phyloP scores from a whole-genome alignment of 2,329 filamentous ascomycete genomes.

The Trichoderma endophyticum region DNA sequence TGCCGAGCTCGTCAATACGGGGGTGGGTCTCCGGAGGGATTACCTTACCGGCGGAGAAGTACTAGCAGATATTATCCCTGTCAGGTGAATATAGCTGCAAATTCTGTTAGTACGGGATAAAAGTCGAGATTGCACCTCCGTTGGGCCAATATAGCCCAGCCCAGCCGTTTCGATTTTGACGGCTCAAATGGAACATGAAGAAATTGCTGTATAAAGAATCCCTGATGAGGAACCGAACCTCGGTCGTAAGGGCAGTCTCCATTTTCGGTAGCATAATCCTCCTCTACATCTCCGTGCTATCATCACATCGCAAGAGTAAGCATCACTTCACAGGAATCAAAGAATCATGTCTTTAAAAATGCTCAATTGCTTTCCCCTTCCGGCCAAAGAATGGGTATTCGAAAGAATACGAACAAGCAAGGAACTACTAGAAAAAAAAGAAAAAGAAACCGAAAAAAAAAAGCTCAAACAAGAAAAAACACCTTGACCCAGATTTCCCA shows the following conservation, averaged over 20 bases:
- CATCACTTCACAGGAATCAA: neutral
- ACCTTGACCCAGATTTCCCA: neutral
- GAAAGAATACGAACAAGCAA: neutral
- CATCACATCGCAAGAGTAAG: neutral
- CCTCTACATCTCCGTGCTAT: neutral
- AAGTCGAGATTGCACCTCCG: neutral
- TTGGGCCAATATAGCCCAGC: neutral
- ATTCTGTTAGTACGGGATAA: neutral
- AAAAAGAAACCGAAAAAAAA: neutral
- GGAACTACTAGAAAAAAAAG: neutral
- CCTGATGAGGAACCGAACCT: neutral
- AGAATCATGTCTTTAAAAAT: neutral
- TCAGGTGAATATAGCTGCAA: neutral
- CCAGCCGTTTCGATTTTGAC: neutral
- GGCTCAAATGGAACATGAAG: neutral
- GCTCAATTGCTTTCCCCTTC: neutral
- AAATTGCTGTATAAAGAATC: neutral
- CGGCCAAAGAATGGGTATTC: constrained; percentile 9
- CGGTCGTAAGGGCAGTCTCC: neutral
- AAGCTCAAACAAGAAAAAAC: neutral
- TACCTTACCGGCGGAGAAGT: neutral
- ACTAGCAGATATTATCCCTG: neutral
- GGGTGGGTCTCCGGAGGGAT: neutral
- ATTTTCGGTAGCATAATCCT: neutral
- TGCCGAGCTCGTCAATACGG: neutral